phyloP scores from a whole-genome alignment of 345 rosid genomes.

The Moricandia moricandioides region DNA sequence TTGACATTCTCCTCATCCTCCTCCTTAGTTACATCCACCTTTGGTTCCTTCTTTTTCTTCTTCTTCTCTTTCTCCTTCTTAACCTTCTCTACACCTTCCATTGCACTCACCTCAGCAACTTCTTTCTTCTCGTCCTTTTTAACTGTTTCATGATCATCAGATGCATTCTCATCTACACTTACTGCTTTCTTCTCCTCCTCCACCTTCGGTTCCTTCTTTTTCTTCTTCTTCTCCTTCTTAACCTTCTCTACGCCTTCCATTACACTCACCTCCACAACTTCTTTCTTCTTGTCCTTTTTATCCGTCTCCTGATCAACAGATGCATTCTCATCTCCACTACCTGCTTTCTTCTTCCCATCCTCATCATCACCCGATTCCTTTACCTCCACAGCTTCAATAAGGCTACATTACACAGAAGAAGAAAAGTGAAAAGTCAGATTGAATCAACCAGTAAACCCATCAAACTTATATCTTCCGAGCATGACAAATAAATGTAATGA shows the following conservation, averaged over 20 bases:
- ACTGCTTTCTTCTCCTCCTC: slow-evolving; percentile 5
- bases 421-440: neutral
- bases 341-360: slow-evolving; percentile 2
- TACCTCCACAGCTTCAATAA: slow-evolving; percentile 1
- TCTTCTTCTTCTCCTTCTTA: slow-evolving; percentile 40
- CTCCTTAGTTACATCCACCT: slow-evolving; percentile 24
- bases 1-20: slow-evolving; percentile 33
- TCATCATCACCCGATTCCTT: neutral
- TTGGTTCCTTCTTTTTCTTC: slow-evolving; percentile 45
- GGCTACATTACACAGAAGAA: slow-evolving; percentile 18
- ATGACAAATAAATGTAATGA: too few species aligned
- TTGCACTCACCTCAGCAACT: slow-evolving; percentile 2
- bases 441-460: neutral
- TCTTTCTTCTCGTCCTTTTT: neutral
- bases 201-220: slow-evolving; percentile 43
- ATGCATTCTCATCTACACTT: neutral
- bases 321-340: too few species aligned
- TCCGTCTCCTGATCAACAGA: too few species aligned
- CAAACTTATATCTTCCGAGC: too few species aligned
- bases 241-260: slow-evolving; percentile 23
- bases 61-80: slow-evolving; percentile 43
- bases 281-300: slow-evolving; percentile 6
- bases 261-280: slow-evolving; percentile 1
- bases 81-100: slow-evolving; percentile 24
- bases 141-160: too few species aligned